Base-by-base conservation (phyloP, 176 grass and related monocot species). In the Phyllostachys edulis region DNA sequence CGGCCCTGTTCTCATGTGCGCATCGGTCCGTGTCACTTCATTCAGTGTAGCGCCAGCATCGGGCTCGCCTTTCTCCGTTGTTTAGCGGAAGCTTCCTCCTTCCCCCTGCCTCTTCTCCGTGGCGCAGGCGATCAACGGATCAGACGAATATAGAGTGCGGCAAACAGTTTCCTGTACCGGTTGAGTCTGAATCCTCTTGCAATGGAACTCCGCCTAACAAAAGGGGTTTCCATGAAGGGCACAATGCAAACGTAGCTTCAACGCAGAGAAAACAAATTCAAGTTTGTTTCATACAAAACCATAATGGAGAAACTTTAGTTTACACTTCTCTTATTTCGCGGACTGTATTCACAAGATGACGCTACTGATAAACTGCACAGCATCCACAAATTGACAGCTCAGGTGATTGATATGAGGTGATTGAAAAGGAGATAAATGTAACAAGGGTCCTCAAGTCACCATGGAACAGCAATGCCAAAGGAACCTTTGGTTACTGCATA, bases 311-410 rank as follows among this genome's bases (percentile, higher is more conserved):
- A 67, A 67, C 50, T 75, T 38, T 34, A 83, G 88, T 87, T 87
- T 87, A 84, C 80, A 87, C 74, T 68, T 68, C 59, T 41, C 74
- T 90, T 87, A 90, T 90, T 90, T 79, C 44, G 11, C 6, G 7
- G 4, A 85, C 75, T 46, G 82, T 85, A 91, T 91, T 85, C 82
- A 89, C 83, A 92, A 90, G 85, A 59, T 87, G 40, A 90, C 51
- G 51, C 84, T 90, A 87, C 51, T 62, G 61, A 78, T 75, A 86
- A 92, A 75, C 82, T 83, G 85, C 86, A 86, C 81, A 92, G n/a
- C 51, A 66, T 89, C 82, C 76, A 89, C 89, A 82, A 20, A 75
- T 41, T 13, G 56, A 82, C 80, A 89, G 52, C 67, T 81, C 72
- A 7, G 64, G 68, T n/a, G n/a, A n/a, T n/a, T n/a, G n/a, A n/a